Base-by-base conservation (phyloP, 768 basidiomycete genomes). In the Holtermanniella nyarrowii region DNA sequence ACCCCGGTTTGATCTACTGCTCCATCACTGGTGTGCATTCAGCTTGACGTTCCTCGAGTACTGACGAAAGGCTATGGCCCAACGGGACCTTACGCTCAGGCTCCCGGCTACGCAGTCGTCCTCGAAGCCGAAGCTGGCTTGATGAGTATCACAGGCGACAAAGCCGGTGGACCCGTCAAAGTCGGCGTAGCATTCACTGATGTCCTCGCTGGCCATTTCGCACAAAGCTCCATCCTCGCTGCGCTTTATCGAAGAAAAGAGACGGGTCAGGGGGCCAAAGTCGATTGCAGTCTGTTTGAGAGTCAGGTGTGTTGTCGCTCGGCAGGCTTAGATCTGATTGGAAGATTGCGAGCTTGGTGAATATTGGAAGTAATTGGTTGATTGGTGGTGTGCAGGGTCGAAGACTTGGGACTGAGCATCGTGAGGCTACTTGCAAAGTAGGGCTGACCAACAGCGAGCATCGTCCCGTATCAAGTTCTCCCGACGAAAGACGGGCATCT, bases 81-180 rank as follows among this genome's bases (percentile, higher is more conserved):
- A 61, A 89, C 86, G 0, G 91, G 91, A 1, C 91, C 91, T 7
- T 95, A 83, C 61, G 76, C 83, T 47, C 75, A 79, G 48, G 80
- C 82, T 18, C 83, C 90, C 16, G 90, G 90, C 13, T 93, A 91
- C 70, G 88, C 89, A 68, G 89, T 89, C 22, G 70, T 72, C n/a
- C 82, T 86, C 23, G 85, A 89, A 67, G 89, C 82, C 2, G 89
- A 93, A 70, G 88, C 90, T 26, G 93, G 91, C 10, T 74, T 93
- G 46, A 90, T 90, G 88, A 87, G 90, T 70, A 90, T 90, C 59
- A 96, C 90, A 14, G 90, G 90, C 46, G 91, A 93, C 72, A 77
- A 83, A 7, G 82, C 84, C 61, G 82, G 88, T 10, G 79, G 81
- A 14, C 91, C 90, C 3, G 83, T 80, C 65, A 95, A 96, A 72